Conservation (phyloP, 306 rosid genomes). For the Dryas alaskensis region DNA sequence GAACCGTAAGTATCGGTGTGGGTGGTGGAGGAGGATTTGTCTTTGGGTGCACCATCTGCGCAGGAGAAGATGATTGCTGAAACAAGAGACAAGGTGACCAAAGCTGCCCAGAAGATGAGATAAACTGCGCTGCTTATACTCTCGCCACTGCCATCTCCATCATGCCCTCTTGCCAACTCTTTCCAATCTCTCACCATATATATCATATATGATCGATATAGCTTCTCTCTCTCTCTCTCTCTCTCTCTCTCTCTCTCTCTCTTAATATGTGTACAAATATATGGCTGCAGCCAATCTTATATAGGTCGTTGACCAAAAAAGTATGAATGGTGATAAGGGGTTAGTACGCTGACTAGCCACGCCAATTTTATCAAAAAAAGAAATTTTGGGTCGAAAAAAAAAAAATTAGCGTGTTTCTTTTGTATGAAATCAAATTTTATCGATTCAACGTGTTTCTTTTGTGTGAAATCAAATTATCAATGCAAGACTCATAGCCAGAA, state of each 20-base stretch:
- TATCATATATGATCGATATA: neutral
- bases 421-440: too few species aligned
- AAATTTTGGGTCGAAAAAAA: too few species aligned
- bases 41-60: slow-evolving; percentile 57
- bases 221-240: slow-evolving; percentile 4
- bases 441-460: too few species aligned
- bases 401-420: too few species aligned
- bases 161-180: slow-evolving; percentile 17
- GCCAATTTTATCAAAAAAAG: too few species aligned
- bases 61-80: slow-evolving; percentile 55
- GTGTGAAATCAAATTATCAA: too few species aligned
- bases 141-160: slow-evolving; percentile 18
- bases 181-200: slow-evolving; percentile 53
- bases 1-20: slow-evolving; percentile 32
- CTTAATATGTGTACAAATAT: too few species aligned
- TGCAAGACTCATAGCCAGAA: too few species aligned
- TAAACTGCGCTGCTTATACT: slow-evolving; percentile 25
- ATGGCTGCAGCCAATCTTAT: too few species aligned
- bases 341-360: too few species aligned
- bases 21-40: slow-evolving; percentile 31
- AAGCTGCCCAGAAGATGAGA: slow-evolving; percentile 40
- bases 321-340: too few species aligned
- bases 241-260: neutral
- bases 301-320: too few species aligned
- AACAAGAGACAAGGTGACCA: slow-evolving; percentile 40